Base-by-base conservation (phyloP, 2,329 filamentous ascomycete species). In the Cytospora mali region DNA sequence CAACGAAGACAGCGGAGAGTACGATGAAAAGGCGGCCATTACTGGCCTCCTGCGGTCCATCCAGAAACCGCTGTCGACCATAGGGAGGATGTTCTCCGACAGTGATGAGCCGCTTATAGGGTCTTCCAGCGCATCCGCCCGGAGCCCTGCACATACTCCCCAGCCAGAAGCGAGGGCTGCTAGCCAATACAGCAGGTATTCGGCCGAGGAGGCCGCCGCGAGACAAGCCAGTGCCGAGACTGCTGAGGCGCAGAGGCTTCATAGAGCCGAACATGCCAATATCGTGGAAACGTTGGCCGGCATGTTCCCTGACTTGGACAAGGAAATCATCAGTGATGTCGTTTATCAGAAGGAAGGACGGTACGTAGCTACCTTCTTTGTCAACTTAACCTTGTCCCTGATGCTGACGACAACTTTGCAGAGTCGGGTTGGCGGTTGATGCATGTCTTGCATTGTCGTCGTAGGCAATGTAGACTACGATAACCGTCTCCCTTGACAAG, bases 221-320 rank as follows among this genome's bases (percentile, higher is more conserved):
- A 83, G 92, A 56, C 94, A 98, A 76, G 94, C 94, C 1, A 96
- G 91, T 68, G 93, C 91, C 0, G 94, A 98, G 75, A 86, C 86
- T 7, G 94, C 94, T 11, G 91, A 99, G 74, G 94, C 94, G 9
- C 86, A 93, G 67, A 83, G 90, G 18, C 86, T 98, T 64, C 88
- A 95, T 68, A 83, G 88, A 39, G 88, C 89, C 61, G 95, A 99
- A 80, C 93, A 98, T 75, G 82, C 86, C 59, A 94, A 93, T 69
- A 88, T 99, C 9, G 94, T 98, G 3, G 95, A 98, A 77, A 98
- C 95, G 39, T 79, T 99, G 62, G 88, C 92, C 54, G 90, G 92
- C 69, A 99, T 99, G 95, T 99, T 99, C 74, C 95, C 95, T 0
- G 93, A 96, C 72, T 80, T 99, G 56, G 95, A 99, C 75, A 87